Evolutionary conservation across 495 filamentous ascomycete species (phyloP).

Genomic region (Astrothelium macrocarpum): DNA sequence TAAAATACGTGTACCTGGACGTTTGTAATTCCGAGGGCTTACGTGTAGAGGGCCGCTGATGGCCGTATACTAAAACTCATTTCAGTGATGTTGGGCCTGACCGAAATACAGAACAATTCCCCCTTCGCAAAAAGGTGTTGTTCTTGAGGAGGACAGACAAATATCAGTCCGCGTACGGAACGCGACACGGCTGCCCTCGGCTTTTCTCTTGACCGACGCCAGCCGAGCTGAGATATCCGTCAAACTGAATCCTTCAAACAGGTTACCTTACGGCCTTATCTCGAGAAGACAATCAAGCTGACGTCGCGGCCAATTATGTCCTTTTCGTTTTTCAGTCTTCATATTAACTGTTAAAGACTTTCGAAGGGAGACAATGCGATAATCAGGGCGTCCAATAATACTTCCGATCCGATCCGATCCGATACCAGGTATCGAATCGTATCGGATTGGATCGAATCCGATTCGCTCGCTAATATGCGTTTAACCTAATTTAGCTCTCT

Average conservation of each 20-base stretch:
- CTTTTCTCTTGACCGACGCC: not conserved
- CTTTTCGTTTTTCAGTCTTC: no score
- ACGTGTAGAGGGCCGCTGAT: not conserved
- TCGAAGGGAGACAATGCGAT: no score
- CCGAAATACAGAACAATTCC: not conserved
- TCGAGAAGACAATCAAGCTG: no score
- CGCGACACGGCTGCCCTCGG: not conserved
- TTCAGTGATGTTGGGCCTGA: not conserved
- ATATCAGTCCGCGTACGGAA: not conserved
- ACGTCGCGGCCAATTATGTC: no score
- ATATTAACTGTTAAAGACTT: no score
- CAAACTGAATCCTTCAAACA: not conserved
- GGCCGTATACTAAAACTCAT: not conserved
- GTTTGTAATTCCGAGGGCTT: not conserved
- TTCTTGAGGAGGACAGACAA: not conserved
- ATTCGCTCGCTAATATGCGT: no score
- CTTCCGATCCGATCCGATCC: no score
- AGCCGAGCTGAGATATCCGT: not conserved
- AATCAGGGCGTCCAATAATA: no score
- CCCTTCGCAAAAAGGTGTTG: not conserved
- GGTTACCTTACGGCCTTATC: not conserved
- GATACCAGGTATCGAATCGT: no score
- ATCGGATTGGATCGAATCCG: no score
- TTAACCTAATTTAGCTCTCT: no score
- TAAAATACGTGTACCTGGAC: no score